A percentile compares a stretch with the other conserved stretches of the same genome.
phyloP scores from a whole-genome alignment of 495 filamentous ascomycete genomes.

The Letharia columbiana region DNA sequence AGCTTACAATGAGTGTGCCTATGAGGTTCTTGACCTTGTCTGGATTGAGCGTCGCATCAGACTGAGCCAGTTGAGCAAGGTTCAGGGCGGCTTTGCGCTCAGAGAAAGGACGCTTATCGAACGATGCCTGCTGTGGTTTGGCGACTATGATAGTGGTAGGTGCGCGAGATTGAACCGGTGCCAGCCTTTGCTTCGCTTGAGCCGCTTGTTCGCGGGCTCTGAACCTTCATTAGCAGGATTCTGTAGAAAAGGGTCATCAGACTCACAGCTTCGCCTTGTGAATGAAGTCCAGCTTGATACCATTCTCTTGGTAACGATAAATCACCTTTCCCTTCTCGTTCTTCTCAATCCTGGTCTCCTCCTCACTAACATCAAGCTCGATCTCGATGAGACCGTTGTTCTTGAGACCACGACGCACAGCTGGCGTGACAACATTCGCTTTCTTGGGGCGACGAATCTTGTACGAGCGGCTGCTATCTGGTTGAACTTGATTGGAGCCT shows the following conservation, averaged over 20 bases:
- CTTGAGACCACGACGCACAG: constrained; percentile 47
- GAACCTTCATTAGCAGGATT: background rate
- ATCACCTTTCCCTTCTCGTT: constrained; percentile 45
- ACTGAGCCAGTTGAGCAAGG: constrained; percentile 21
- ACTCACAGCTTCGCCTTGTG: constrained; percentile 34
- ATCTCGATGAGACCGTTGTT: constrained; percentile 79
- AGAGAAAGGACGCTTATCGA: constrained; percentile 14
- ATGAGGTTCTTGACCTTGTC: constrained; percentile 21
- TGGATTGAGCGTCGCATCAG: constrained; percentile 9
- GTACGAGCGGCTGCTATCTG: constrained; percentile 24
- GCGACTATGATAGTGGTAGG: constrained; percentile 8
- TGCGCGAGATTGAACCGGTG: background rate
- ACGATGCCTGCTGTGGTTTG: constrained; percentile 12
- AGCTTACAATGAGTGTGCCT: constrained; percentile 22
- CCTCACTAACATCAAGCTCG: constrained; percentile 50
- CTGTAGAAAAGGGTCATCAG: background rate
- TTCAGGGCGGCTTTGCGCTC: constrained; percentile 24
- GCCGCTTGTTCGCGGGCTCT: constrained; percentile 11
- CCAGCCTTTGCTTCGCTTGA: constrained; percentile 7
- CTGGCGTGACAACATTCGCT: constrained; percentile 37
- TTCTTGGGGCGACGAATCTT: constrained; percentile 48
- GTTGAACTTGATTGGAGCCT: constrained; percentile 21
- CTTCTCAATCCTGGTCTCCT: constrained; percentile 46
- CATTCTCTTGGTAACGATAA: constrained; percentile 60
- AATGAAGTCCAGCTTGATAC: constrained; percentile 70